Conservation (phyloP, 1,139 yeast species). For the Geotrichum fermentans region DNA sequence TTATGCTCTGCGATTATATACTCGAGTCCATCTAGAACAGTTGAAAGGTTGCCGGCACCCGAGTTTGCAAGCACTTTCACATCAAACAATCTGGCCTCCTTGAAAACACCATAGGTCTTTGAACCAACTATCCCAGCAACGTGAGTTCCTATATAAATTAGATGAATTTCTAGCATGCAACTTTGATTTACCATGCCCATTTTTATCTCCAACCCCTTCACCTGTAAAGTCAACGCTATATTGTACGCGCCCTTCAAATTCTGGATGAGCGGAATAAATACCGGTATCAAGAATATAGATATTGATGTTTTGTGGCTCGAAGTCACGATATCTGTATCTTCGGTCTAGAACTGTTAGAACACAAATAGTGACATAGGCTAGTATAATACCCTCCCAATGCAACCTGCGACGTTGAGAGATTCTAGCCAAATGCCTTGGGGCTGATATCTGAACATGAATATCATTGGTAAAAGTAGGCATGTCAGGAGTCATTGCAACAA, state of each 20-base stretch:
- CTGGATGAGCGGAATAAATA: conserved; percentile 52
- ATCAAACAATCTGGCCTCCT: conserved; percentile 56
- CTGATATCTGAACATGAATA: conserved; percentile 42
- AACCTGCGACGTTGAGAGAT: conserved; percentile 51
- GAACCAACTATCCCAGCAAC: conserved; percentile 89
- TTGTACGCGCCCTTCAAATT: conserved; percentile 60
- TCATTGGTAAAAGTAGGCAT: conserved; percentile 18
- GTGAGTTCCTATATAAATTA: conserved; percentile 53
- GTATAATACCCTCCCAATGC: conserved; percentile 26
- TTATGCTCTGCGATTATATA: conserved; percentile 61
- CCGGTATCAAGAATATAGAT: conserved; percentile 87
- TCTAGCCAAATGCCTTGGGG: conserved; percentile 70
- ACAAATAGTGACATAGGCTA: conserved; percentile 9
- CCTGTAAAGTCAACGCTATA: conserved; percentile 58
- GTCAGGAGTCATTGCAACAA: conserved; percentile 18
- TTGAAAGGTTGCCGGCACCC: conserved; percentile 61
- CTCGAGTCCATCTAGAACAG: conserved; percentile 73
- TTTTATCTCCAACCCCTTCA: conserved; percentile 59
- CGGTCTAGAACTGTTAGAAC: conserved; percentile 29
- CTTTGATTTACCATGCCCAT: conserved; percentile 58
- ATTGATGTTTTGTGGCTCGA: conserved; percentile 47
- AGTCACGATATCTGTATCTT: conserved; percentile 27
- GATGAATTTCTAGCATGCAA: neutral
- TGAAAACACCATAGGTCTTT: conserved; percentile 71
- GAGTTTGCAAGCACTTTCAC: conserved; percentile 63